Evolutionary conservation across 2,329 filamentous ascomycete species (phyloP).

Genomic region (Teratosphaeria epicoccoides): DNA sequence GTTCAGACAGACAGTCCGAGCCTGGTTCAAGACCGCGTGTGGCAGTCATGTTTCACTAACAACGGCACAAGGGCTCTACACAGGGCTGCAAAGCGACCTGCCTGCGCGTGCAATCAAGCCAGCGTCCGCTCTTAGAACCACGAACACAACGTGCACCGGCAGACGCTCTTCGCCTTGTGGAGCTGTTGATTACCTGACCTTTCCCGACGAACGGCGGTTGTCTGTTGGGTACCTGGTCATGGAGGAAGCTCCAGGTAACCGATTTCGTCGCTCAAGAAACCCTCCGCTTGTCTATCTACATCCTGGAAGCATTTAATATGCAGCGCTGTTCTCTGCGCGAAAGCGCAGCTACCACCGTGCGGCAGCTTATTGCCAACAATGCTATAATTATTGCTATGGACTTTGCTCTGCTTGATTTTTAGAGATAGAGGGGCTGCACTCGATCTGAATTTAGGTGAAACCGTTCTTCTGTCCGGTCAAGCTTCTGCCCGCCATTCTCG

Average conservation of each 20-base stretch:
- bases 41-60: no score
- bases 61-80: no score
- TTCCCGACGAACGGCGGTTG: neutral
- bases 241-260: neutral
- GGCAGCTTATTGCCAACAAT: slow-evolving; percentile 27
- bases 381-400: slow-evolving; percentile 26
- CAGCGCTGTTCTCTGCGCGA: neutral
- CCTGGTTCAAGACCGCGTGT: no score
- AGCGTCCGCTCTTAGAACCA: no score
- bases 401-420: slow-evolving; percentile 23
- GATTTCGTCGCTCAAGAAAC: neutral
- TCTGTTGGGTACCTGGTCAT: neutral
- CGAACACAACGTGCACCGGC: no score
- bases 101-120: no score
- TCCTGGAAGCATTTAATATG: neutral
- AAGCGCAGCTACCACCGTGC: slow-evolving; percentile 6
- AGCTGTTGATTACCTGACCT: no score
- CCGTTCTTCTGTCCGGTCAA: slow-evolving; percentile 18
- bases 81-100: no score
- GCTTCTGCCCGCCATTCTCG: slow-evolving; percentile 12
- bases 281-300: neutral
- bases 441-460: slow-evolving; percentile 27
- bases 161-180: no score
- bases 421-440: slow-evolving; percentile 17
- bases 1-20: no score